phyloP scores from a whole-genome alignment of 2,329 filamentous ascomycete genomes.

The Myriosclerotinia scirpicola region DNA sequence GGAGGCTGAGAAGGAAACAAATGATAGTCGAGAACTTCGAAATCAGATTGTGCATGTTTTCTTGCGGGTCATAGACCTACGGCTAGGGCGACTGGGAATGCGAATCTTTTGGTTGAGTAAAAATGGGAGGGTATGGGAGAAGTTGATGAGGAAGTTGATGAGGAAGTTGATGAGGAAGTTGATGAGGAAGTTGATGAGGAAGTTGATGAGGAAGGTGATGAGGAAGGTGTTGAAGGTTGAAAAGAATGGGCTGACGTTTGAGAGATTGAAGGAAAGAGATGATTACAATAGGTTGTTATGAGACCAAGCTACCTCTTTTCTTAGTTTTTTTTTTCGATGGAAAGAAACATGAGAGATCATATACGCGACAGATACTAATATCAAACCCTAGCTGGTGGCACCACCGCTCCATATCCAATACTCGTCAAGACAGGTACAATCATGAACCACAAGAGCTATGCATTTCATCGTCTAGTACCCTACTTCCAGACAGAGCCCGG shows the following conservation, averaged over 20 bases:
- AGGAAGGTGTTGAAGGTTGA: slow-evolving; percentile 35
- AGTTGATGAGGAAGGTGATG: too few species aligned
- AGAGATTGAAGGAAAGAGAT: slow-evolving; percentile 45
- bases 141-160: slow-evolving; percentile 37
- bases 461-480: slow-evolving; percentile 43
- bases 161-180: too few species aligned
- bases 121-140: slow-evolving; percentile 37
- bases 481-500: slow-evolving; percentile 43
- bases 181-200: too few species aligned
- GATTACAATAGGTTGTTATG: background rate
- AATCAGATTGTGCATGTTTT: slow-evolving; percentile 41
- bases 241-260: slow-evolving; percentile 41
- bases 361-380: too few species aligned
- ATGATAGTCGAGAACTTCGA: slow-evolving; percentile 43
- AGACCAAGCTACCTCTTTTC: background rate
- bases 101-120: slow-evolving; percentile 34
- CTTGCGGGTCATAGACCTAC: slow-evolving; percentile 46
- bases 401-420: slow-evolving; percentile 33
- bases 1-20: slow-evolving; percentile 31
- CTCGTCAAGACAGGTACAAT: slow-evolving; percentile 31
- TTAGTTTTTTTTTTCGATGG: too few species aligned
- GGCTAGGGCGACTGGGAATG: slow-evolving; percentile 41
- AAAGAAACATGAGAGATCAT: too few species aligned
- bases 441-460: slow-evolving; percentile 23
- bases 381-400: slow-evolving; percentile 29